phyloP scores from a whole-genome alignment of 1,284 basidiomycete species.

The Sanghuangporus sanghuang region DNA sequence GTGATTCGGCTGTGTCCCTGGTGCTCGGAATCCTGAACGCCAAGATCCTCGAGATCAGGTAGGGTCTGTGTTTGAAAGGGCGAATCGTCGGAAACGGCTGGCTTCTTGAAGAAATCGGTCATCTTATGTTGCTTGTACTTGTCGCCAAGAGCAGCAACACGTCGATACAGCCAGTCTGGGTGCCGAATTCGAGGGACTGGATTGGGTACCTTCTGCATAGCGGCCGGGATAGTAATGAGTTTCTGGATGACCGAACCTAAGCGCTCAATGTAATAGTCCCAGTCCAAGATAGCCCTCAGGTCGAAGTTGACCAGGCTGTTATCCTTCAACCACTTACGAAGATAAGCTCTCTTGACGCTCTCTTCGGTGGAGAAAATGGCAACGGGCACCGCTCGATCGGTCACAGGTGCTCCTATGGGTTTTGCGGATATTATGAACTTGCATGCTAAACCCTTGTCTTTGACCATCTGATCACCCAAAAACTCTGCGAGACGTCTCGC shows the following conservation, averaged over 20 bases:
- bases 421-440: slow-evolving; percentile 98
- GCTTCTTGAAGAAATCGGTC: slow-evolving; percentile 86
- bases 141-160: slow-evolving; percentile 87
- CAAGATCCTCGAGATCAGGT: slow-evolving; percentile 68
- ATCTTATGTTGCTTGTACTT: slow-evolving; percentile 98
- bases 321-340: slow-evolving; percentile 97
- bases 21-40: slow-evolving; percentile 26
- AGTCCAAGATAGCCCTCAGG: slow-evolving; percentile 92
- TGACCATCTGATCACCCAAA: slow-evolving; percentile 97
- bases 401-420: slow-evolving; percentile 92
- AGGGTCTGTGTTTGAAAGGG: slow-evolving; percentile 29
- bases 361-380: slow-evolving; percentile 98
- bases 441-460: slow-evolving; percentile 98
- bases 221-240: slow-evolving; percentile 98
- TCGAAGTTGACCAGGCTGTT: slow-evolving; percentile 87
- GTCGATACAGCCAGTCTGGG: slow-evolving; percentile 95
- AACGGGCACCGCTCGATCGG: slow-evolving; percentile 96
- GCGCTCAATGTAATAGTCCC: slow-evolving; percentile 98
- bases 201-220: slow-evolving; percentile 96
- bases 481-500: slow-evolving; percentile 95
- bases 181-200: slow-evolving; percentile 95
- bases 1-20: slow-evolving; percentile 42
- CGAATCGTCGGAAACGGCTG: slow-evolving; percentile 27
- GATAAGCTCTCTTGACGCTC: slow-evolving; percentile 82
- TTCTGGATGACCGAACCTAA: slow-evolving; percentile 98